Evolutionary conservation across 805 yeast species (phyloP).

Genomic region (Wickerhamomyces alni): DNA sequence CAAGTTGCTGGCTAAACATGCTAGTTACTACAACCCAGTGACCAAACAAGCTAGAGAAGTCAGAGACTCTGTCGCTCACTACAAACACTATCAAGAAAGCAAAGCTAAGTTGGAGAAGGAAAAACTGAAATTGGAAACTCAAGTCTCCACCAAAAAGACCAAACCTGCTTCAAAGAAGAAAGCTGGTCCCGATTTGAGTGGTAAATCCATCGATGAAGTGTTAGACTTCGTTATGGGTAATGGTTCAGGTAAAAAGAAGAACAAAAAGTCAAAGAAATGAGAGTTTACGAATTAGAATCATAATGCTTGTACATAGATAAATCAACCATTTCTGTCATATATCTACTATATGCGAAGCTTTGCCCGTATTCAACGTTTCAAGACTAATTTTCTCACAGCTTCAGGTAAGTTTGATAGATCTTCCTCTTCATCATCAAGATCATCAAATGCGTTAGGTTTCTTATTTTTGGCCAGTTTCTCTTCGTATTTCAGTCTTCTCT

Average conservation of each 20-base stretch:
- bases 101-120: conserved; percentile 29
- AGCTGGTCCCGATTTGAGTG: conserved; percentile 42
- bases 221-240: conserved; percentile 65
- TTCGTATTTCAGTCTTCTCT: conserved; percentile 21
- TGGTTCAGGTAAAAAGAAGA: conserved; percentile 23
- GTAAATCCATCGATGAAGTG: conserved; percentile 66
- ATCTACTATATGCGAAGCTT: too few species aligned
- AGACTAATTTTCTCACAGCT: conserved; percentile 21
- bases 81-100: conserved; percentile 39
- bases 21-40: conserved; percentile 63
- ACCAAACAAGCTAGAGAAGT: conserved; percentile 66
- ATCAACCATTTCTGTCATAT: too few species aligned
- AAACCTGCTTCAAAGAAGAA: conserved; percentile 5
- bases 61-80: conserved; percentile 48
- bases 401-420: conserved; percentile 22
- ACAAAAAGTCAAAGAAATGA: conserved; percentile 12
- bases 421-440: conserved; percentile 19
- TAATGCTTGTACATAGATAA: conserved; percentile 6
- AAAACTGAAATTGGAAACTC: conserved; percentile 30
- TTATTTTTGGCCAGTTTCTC: conserved; percentile 16
- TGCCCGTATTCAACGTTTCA: background rate
- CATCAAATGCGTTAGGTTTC: conserved; percentile 19
- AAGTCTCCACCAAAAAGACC: conserved; percentile 11
- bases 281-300: background rate
- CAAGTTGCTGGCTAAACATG: conserved; percentile 44